A percentile compares a stretch with the other conserved stretches of the same genome.
phyloP scores from a whole-genome alignment of 495 filamentous ascomycete genomes.

The Trichoderma parareesei region DNA sequence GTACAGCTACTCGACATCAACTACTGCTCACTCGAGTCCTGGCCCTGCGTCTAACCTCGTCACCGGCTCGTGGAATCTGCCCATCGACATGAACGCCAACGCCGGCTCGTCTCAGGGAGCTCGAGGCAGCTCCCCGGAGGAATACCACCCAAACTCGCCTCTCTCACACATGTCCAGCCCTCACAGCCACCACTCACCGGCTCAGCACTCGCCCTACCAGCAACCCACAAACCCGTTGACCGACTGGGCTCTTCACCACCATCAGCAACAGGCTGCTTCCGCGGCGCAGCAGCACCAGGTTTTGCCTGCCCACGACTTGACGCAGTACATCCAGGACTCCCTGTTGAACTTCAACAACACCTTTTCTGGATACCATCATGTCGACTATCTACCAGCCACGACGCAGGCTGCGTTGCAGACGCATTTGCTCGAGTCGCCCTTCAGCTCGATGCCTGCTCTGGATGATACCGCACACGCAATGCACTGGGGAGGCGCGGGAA shows the following conservation, averaged over 20 bases:
- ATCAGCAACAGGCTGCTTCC: constrained; percentile 30
- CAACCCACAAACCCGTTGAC: constrained; percentile 32
- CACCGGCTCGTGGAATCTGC: constrained; percentile 32
- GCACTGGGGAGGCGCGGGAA: constrained; percentile 40
- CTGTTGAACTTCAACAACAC: constrained; percentile 44
- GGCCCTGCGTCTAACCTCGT: constrained; percentile 1
- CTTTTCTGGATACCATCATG: constrained; percentile 43
- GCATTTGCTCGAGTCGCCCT: constrained; percentile 58
- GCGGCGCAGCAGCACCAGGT: constrained; percentile 32
- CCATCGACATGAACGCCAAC: constrained; percentile 33
- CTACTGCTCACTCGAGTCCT: constrained; percentile 4
- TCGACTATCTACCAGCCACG: constrained; percentile 57
- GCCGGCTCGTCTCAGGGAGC: neutral
- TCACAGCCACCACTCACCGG: constrained; percentile 25
- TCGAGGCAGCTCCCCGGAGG: constrained; percentile 29
- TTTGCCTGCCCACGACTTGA: constrained; percentile 41
- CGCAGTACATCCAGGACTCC: constrained; percentile 44
- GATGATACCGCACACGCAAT: constrained; percentile 58
- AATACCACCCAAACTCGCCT: constrained; percentile 38
- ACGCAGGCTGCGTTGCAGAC: constrained; percentile 58
- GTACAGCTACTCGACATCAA: neutral
- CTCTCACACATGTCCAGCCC: constrained; percentile 32
- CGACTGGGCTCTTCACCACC: constrained; percentile 48
- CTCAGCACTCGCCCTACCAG: constrained; percentile 42
- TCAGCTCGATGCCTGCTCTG: constrained; percentile 51